phyloP scores from a whole-genome alignment of 257 asterid species.

The Ehretia macrophylla region DNA sequence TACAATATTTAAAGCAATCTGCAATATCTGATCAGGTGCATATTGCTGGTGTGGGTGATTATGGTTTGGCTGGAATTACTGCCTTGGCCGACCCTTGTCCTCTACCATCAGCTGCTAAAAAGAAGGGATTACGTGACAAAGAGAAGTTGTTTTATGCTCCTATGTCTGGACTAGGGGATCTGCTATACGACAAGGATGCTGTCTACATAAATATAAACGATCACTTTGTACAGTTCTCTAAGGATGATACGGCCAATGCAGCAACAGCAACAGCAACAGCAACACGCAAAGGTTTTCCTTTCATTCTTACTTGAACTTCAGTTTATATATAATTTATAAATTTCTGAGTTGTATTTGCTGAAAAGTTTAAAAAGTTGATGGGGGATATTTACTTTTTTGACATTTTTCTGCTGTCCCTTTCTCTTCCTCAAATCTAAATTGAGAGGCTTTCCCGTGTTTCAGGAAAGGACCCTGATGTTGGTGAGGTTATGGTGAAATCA shows the following conservation, averaged over 20 bases:
- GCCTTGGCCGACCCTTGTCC: conserved; percentile 93
- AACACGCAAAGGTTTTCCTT: conserved; percentile 41
- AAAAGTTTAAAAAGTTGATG: too few species aligned
- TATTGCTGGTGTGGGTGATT: conserved; percentile 99
- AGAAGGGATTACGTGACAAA: conserved; percentile 95
- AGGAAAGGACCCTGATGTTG: conserved; percentile 84
- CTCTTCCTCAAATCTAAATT: conserved; percentile 4
- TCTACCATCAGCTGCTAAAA: conserved; percentile 93
- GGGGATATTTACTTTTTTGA: too few species aligned
- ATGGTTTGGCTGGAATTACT: conserved; percentile 54
- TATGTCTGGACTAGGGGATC: conserved; percentile 97
- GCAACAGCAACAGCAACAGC: too few species aligned
- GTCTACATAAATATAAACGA: conserved; percentile 90
- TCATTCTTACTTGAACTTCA: not conserved
- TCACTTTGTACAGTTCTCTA: conserved; percentile 87
- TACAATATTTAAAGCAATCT: not conserved
- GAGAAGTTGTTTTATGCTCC: conserved; percentile 98
- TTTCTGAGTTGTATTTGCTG: too few species aligned
- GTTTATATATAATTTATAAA: not conserved
- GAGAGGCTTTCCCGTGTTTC: conserved; percentile 15
- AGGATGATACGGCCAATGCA: conserved; percentile 42
- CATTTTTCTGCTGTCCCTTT: not conserved
- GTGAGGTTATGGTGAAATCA: conserved; percentile 81
- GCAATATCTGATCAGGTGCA: conserved; percentile 54
- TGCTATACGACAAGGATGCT: conserved; percentile 96